phyloP scores from a whole-genome alignment of 306 rosid genomes.

The Sechiopsis laciniata region DNA sequence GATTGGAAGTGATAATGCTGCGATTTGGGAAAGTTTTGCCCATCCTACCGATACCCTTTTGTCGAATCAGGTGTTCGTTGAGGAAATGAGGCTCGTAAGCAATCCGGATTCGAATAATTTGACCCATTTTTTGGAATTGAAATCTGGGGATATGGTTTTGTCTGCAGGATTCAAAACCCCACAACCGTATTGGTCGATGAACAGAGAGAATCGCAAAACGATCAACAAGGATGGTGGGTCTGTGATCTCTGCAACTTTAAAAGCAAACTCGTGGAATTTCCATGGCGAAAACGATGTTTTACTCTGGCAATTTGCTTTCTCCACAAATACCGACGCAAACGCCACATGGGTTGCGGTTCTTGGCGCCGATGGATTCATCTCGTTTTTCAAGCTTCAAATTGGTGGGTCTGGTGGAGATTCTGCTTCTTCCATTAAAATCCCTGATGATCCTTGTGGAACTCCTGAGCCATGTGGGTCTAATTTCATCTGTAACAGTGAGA shows the following conservation, averaged over 20 bases:
- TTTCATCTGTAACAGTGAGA: conserved; percentile 36
- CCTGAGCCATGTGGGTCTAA: conserved; percentile 72
- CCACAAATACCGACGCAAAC: conserved; percentile 31
- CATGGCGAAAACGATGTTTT: conserved; percentile 46
- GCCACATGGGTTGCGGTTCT: conserved; percentile 67
- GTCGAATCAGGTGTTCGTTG: conserved; percentile 48
- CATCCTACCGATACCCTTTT: conserved; percentile 77
- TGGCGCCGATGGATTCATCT: conserved; percentile 56
- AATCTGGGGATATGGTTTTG: conserved; percentile 56
- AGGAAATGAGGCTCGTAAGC: conserved; percentile 67
- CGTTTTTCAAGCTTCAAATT: conserved; percentile 45
- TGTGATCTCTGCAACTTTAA: conserved; percentile 44
- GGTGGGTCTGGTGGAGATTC: conserved; percentile 28
- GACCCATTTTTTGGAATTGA: conserved; percentile 60
- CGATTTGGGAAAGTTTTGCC: conserved; percentile 76
- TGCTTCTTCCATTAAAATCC: conserved; percentile 41
- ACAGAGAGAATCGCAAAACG: conserved; percentile 46
- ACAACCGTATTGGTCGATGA: conserved; percentile 83
- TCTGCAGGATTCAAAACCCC: conserved; percentile 53
- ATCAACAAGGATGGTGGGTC: conserved; percentile 39
- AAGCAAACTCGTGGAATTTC: conserved; percentile 70
- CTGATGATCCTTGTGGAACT: conserved; percentile 54
- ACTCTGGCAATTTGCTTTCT: conserved; percentile 60
- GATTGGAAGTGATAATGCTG: conserved; percentile 33
- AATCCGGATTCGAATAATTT: conserved; percentile 41